These are phyloP conservation scores for Hypoxylon sp. DNA, from an alignment of 2,329 filamentous ascomycete species.

Conservation along the genomic window DNA sequence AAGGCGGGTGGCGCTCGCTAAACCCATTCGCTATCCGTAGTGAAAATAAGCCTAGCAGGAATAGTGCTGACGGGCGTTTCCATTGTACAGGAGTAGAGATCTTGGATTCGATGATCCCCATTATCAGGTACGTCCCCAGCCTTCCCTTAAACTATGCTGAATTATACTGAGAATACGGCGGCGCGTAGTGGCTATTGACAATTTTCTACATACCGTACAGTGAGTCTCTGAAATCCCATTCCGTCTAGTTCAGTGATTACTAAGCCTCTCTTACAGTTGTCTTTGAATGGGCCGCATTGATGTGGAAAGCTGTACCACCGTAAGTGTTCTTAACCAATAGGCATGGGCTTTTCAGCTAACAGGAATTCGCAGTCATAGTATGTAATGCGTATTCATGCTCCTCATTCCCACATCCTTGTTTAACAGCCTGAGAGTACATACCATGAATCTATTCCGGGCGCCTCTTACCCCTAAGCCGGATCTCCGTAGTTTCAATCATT, in stretches of 20 bases:
- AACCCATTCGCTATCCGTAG: background rate
- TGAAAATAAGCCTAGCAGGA: background rate
- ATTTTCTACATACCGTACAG: slow-evolving; percentile 64
- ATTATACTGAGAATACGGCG: slow-evolving; percentile 22
- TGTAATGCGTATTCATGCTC: slow-evolving; percentile 6
- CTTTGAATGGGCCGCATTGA: slow-evolving; percentile 60
- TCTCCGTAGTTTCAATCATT: background rate
- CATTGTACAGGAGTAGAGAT: slow-evolving; percentile 49
- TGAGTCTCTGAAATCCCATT: slow-evolving; percentile 42
- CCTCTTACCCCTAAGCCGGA: background rate
- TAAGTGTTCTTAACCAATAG: slow-evolving; percentile 44
- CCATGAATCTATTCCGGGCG: background rate
- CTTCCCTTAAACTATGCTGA: background rate
- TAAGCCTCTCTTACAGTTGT: slow-evolving; percentile 51
- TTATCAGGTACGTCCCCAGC: slow-evolving; percentile 55
- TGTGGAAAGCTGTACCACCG: slow-evolving; percentile 61
- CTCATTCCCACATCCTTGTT: background rate
- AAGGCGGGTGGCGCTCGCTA: slow-evolving; percentile 2
- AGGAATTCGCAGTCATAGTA: slow-evolving; percentile 34
- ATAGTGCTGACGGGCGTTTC: slow-evolving; percentile 22
- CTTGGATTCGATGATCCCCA: slow-evolving; percentile 57
- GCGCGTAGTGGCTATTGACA: slow-evolving; percentile 59
- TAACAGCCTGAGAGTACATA: slow-evolving; percentile 4
- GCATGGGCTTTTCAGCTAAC: slow-evolving; percentile 9
- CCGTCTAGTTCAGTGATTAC: background rate